Evolutionary conservation across 345 rosid species (phyloP).

Genomic region (Brassica nigra): DNA sequence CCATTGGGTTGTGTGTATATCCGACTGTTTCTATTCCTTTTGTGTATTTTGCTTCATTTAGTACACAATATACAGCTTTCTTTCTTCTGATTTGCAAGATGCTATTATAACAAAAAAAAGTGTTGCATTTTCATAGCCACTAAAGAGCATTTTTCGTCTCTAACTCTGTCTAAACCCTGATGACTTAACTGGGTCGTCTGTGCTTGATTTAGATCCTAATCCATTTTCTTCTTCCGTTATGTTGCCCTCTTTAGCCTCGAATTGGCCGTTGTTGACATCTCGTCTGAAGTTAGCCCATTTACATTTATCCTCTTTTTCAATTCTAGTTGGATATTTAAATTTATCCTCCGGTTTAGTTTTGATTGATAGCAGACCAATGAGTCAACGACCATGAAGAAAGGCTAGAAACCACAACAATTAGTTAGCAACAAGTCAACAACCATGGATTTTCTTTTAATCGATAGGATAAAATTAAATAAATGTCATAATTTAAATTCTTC

Average conservation of each 20-base stretch:
- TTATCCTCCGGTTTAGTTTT: too few relatives aligned
- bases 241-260: constrained; percentile 46
- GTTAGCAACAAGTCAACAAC: too few relatives aligned
- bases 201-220: constrained; percentile 46
- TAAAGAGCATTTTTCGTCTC: neutral
- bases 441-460: neutral
- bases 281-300: neutral
- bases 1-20: constrained; percentile 11
- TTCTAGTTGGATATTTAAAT: neutral
- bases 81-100: constrained; percentile 6
- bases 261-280: too few relatives aligned
- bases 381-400: too few relatives aligned
- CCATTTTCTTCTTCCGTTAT: constrained; percentile 58
- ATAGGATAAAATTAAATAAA: too few relatives aligned
- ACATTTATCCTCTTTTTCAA: neutral
- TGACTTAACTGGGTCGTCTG: constrained; percentile 48
- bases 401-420: too few relatives aligned
- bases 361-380: neutral
- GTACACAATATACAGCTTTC: neutral
- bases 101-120: neutral
- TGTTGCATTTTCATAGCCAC: neutral
- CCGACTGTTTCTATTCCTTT: neutral
- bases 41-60: neutral
- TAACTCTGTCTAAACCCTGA: constrained; percentile 54
- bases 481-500: neutral